phyloP scores from a whole-genome alignment of 441 rosid genomes.

The Eruca vesicaria region DNA sequence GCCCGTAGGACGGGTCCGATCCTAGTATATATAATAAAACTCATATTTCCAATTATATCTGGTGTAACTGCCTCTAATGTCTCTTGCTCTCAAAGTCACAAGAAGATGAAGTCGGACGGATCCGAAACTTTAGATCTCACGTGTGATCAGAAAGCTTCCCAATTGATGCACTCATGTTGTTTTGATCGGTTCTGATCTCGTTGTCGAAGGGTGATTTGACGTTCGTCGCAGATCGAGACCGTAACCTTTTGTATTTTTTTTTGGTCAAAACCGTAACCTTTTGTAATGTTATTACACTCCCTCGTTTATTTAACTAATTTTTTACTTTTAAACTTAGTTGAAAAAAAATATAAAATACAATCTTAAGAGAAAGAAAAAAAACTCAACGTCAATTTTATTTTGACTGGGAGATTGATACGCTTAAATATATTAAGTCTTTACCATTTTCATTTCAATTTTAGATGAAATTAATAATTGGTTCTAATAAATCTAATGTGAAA shows the following conservation, averaged over 20 bases:
- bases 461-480: background rate
- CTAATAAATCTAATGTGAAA: background rate
- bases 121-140: background rate
- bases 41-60: no score
- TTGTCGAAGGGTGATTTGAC: background rate
- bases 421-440: background rate
- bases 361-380: background rate
- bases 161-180: background rate
- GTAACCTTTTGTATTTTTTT: background rate
- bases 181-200: background rate
- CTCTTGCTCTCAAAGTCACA: no score
- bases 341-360: background rate
- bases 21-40: background rate
- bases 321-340: background rate
- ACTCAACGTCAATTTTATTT: background rate
- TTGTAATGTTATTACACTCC: background rate
- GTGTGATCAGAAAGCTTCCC: background rate
- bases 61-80: no score
- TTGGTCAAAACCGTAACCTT: no score
- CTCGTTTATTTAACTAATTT: background rate
- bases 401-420: background rate
- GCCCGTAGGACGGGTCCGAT: background rate
- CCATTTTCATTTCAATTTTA: background rate
- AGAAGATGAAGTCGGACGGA: no score
- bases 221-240: background rate